Conservation (phyloP, 768 basidiomycete species). For the Lyophyllum decastes region DNA sequence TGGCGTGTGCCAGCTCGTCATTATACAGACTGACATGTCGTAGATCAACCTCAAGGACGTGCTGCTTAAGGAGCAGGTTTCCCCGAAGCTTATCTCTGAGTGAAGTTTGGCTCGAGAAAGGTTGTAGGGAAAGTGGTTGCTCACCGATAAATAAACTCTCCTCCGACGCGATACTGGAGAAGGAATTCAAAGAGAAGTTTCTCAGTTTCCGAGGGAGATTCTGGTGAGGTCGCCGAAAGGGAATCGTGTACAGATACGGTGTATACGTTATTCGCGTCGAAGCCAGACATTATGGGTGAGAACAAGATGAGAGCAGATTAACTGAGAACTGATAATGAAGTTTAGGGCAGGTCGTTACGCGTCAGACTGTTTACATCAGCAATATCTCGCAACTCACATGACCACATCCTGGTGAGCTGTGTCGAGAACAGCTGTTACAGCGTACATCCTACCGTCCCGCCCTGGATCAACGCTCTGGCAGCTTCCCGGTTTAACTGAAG, state of each 20-base stretch:
- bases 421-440: too few species aligned
- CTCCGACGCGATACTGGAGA: slow-evolving; percentile 83
- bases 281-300: slow-evolving; percentile 72
- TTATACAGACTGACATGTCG: slow-evolving; percentile 81
- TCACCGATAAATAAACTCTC: slow-evolving; percentile 90
- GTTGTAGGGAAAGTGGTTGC: slow-evolving; percentile 17
- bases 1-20: slow-evolving; percentile 89
- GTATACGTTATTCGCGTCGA: slow-evolving; percentile 81
- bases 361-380: slow-evolving; percentile 2
- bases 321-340: slow-evolving; percentile 13
- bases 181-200: slow-evolving; percentile 84
- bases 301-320: slow-evolving; percentile 1
- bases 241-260: slow-evolving; percentile 77
- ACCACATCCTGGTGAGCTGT: too few species aligned
- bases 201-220: slow-evolving; percentile 80
- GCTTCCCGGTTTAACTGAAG: slow-evolving; percentile 28
- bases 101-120: slow-evolving; percentile 17
- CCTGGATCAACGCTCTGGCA: slow-evolving; percentile 13
- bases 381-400: not conserved
- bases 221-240: slow-evolving; percentile 55
- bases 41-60: slow-evolving; percentile 85
- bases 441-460: slow-evolving; percentile 25
- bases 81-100: slow-evolving; percentile 82
- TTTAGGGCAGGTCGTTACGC: slow-evolving; percentile 30
- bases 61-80: slow-evolving; percentile 86